Evolutionary conservation across 352 stramenopile species (phyloP).

Genomic region (Bremia lactucae): DNA sequence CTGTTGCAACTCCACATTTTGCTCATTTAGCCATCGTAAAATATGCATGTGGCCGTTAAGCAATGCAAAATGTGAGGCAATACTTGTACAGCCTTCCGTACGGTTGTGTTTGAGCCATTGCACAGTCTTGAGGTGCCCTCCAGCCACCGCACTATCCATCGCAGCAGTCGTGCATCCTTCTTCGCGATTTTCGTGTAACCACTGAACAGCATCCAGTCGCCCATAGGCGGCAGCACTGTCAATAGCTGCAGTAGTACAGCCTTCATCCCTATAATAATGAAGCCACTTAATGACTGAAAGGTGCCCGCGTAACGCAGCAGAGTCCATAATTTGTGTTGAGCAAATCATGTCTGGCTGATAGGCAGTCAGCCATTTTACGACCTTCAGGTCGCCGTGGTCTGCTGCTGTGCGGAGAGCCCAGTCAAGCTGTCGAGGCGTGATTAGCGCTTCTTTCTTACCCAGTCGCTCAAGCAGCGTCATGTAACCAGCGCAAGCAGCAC

Average conservation of each 20-base stretch:
- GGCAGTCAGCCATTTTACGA: slow-evolving; percentile 53
- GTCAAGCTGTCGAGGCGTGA: slow-evolving; percentile 46
- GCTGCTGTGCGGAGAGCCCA: slow-evolving; percentile 58
- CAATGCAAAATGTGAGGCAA: slow-evolving; percentile 56
- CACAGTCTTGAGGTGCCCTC: slow-evolving; percentile 57
- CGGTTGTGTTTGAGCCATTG: slow-evolving; percentile 53
- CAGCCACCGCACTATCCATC: slow-evolving; percentile 59
- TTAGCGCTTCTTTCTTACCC: slow-evolving; percentile 20
- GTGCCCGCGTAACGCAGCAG: slow-evolving; percentile 55
- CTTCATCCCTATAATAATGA: slow-evolving; percentile 48
- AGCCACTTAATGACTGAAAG: slow-evolving; percentile 66
- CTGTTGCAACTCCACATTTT: slow-evolving; percentile 19
- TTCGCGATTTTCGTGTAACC: slow-evolving; percentile 47
- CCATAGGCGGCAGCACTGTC: slow-evolving; percentile 66
- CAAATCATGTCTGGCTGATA: slow-evolving; percentile 44
- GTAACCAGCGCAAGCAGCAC: slow-evolving; percentile 42
- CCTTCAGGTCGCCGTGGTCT: slow-evolving; percentile 46
- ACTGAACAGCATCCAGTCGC: slow-evolving; percentile 54
- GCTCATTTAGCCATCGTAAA: slow-evolving; percentile 50
- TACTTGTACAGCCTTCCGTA: slow-evolving; percentile 52
- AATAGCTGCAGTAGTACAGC: slow-evolving; percentile 67
- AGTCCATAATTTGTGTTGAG: slow-evolving; percentile 72
- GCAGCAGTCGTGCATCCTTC: slow-evolving; percentile 66
- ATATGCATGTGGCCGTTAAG: slow-evolving; percentile 62
- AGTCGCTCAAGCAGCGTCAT: slow-evolving; percentile 41